These are phyloP conservation scores for Fomes fomentarius DNA, from an alignment of 1,284 basidiomycete species.

Conservation along the genomic window DNA sequence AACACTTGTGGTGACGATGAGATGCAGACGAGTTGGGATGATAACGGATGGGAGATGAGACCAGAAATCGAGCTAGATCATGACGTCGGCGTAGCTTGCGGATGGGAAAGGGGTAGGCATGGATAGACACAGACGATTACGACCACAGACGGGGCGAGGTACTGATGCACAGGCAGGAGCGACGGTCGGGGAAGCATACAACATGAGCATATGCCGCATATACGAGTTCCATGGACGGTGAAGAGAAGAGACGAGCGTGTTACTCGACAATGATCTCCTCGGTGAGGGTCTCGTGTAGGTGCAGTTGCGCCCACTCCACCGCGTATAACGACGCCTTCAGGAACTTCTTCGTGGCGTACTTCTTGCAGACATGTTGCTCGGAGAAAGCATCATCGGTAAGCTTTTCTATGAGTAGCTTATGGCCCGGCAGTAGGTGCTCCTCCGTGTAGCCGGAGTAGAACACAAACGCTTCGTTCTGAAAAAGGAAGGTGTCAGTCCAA, in stretches of 20 bases:
- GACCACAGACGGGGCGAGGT: slow-evolving; percentile 13
- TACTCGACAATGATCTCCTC: slow-evolving; percentile 55
- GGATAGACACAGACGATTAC: slow-evolving; percentile 24
- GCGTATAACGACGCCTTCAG: slow-evolving; percentile 83
- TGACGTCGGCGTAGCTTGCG: slow-evolving; percentile 22
- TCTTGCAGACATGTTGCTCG: slow-evolving; percentile 90
- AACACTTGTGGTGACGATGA: slow-evolving; percentile 30
- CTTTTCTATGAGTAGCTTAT: slow-evolving; percentile 85
- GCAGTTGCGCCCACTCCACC: slow-evolving; percentile 62
- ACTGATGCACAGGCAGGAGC: slow-evolving; percentile 9
- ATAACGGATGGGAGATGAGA: slow-evolving; percentile 23
- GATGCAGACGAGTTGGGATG: slow-evolving; percentile 24
- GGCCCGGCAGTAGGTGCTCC: slow-evolving; percentile 85
- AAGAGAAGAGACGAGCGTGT: slow-evolving; percentile 18
- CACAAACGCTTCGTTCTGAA: slow-evolving; percentile 87
- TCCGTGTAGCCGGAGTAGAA: slow-evolving; percentile 95
- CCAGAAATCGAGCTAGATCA: slow-evolving; percentile 28
- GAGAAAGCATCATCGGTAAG: slow-evolving; percentile 83
- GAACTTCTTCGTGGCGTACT: slow-evolving; percentile 98
- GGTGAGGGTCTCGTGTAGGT: slow-evolving; percentile 34
- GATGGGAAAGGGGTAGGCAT: slow-evolving; percentile 11
- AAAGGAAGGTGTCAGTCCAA: slow-evolving; percentile 33
- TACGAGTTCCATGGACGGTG: slow-evolving; percentile 16
- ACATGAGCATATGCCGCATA: slow-evolving; percentile 25
- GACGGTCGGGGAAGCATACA: slow-evolving; percentile 18